A percentile compares a stretch with the other conserved stretches of the same genome.
Conservation (phyloP, 1,284 basidiomycete species). For the Polyporus tsugae region DNA sequence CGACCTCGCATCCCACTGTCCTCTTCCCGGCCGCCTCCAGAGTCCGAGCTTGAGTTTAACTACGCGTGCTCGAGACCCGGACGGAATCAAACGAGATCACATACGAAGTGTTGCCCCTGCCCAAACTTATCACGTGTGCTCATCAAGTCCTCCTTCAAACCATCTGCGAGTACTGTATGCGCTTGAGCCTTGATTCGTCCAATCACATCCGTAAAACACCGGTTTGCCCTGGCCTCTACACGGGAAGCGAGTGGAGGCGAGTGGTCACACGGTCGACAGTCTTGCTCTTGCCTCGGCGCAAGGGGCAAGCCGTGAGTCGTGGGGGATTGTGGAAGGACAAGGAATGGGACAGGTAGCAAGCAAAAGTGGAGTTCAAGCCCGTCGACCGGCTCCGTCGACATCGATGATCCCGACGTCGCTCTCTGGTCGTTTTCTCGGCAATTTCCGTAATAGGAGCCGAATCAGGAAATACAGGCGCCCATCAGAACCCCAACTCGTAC, state of each 20-base stretch:
- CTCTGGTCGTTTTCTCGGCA: background rate
- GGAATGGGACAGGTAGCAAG: background rate
- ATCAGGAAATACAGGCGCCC: background rate
- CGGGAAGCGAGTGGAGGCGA: background rate
- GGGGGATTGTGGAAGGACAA: background rate
- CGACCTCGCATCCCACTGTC: background rate
- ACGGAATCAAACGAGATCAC: background rate
- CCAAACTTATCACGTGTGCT: background rate
- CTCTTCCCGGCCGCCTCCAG: background rate
- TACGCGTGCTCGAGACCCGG: constrained; percentile 1
- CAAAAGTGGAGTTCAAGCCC: background rate
- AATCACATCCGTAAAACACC: background rate
- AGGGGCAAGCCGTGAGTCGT: background rate
- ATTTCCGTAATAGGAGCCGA: background rate
- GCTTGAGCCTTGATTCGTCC: background rate
- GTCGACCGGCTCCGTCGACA: background rate
- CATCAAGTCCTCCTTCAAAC: background rate
- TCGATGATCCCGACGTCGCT: background rate
- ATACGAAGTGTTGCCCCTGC: background rate
- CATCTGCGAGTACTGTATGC: background rate
- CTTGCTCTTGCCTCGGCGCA: too few relatives aligned
- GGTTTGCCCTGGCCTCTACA: background rate
- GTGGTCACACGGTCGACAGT: background rate
- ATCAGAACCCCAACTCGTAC: too few relatives aligned
- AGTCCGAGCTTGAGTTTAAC: constrained; percentile 1